phyloP scores from a whole-genome alignment of 1,284 basidiomycete species.

The Golubevia pallescens region DNA sequence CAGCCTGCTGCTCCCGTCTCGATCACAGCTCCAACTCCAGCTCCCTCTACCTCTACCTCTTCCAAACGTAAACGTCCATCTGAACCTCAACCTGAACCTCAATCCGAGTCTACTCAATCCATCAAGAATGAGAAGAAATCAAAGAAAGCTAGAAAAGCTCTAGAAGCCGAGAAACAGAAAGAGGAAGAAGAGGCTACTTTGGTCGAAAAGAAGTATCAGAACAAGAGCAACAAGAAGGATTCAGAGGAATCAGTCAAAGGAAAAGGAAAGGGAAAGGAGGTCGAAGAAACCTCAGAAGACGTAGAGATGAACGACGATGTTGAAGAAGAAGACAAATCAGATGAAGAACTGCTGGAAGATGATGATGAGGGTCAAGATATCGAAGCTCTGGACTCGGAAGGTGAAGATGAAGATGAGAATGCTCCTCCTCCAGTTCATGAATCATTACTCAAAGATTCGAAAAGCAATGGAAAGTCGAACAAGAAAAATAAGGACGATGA shows the following conservation, averaged over 20 bases:
- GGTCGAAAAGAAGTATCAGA: background rate
- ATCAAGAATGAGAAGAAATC: background rate
- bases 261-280: conserved; percentile 2
- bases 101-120: background rate
- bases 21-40: background rate
- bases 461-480: conserved; percentile 17
- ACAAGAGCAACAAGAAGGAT: background rate
- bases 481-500: conserved; percentile 21
- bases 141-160: background rate
- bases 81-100: background rate
- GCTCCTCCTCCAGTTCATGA: conserved; percentile 37
- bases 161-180: no score
- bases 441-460: conserved; percentile 14
- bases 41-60: background rate
- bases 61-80: background rate
- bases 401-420: conserved; percentile 9
- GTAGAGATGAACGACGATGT: conserved; percentile 15
- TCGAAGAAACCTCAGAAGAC: conserved; percentile 9
- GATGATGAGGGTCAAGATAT: conserved; percentile 8
- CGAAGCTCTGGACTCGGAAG: conserved; percentile 6
- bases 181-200: background rate
- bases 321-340: background rate
- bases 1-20: background rate
- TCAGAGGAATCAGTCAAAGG: background rate
- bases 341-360: background rate